These are phyloP conservation scores for Syzygium aqueum DNA, from an alignment of 345 rosid species.

Conservation along the genomic window DNA sequence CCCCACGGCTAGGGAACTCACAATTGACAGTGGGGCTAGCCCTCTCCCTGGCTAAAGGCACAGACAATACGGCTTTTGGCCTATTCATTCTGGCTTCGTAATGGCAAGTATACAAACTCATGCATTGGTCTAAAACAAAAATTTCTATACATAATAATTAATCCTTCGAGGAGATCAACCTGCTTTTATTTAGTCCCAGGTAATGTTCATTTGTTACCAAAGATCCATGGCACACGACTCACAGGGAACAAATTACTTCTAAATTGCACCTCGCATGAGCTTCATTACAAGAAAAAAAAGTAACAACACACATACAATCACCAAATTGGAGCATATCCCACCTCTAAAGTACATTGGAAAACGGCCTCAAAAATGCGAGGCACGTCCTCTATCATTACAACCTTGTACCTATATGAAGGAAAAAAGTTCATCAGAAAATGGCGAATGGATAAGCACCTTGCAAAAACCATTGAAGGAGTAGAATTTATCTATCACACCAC, in stretches of 20 bases:
- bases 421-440: not conserved
- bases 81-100: not conserved
- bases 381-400: constrained; percentile 91
- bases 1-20: not conserved
- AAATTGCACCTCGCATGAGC: not conserved
- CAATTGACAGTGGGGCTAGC: not conserved
- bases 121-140: not conserved
- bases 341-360: constrained; percentile 99
- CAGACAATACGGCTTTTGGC: not conserved
- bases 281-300: not conserved
- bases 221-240: not conserved
- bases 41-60: not conserved
- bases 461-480: not conserved
- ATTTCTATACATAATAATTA: not conserved
- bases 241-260: not conserved
- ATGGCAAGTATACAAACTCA: not conserved
- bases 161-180: not conserved
- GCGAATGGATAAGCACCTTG: not conserved
- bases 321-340: constrained; percentile 13
- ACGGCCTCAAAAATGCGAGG: constrained; percentile 98
- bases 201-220: not conserved
- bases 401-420: constrained; percentile 58
- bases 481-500: not conserved
- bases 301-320: not conserved
- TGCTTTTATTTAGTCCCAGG: not conserved